These are phyloP conservation scores for Hamamelis virginiana DNA, from an alignment of 164 flowering plant genomes.

Conservation along the genomic window DNA sequence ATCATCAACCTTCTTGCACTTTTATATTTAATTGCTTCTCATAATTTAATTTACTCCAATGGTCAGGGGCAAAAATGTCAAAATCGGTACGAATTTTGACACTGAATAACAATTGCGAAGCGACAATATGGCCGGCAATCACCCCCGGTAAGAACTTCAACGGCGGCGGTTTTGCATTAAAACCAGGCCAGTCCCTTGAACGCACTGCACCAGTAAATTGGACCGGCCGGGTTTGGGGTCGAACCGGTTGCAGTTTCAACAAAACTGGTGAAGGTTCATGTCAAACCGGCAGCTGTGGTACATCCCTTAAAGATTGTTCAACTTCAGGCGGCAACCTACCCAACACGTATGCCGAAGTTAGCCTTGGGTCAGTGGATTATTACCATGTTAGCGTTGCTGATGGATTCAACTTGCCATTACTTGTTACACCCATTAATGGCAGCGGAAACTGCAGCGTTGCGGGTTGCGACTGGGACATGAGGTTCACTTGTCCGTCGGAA, in stretches of 20 bases:
- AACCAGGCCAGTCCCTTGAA: conserved; percentile 53
- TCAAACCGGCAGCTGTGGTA: conserved; percentile 79
- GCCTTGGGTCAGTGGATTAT: conserved; percentile 59
- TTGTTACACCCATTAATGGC: conserved; percentile 59
- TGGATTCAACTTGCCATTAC: conserved; percentile 77
- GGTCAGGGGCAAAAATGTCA: conserved; percentile 31
- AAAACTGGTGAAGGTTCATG: conserved; percentile 60
- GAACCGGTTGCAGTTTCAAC: conserved; percentile 90
- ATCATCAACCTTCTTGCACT: neutral
- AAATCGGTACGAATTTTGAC: conserved; percentile 67
- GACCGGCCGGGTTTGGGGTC: conserved; percentile 93
- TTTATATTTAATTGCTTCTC: no score
- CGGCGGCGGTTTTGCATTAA: conserved; percentile 54
- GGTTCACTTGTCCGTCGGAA: conserved; percentile 67
- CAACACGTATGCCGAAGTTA: conserved; percentile 86
- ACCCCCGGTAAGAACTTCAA: no score
- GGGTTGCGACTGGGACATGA: conserved; percentile 71
- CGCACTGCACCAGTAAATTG: conserved; percentile 73
- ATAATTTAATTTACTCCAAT: no score
- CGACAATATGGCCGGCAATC: conserved; percentile 72
- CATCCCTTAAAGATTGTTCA: conserved; percentile 44
- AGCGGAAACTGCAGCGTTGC: conserved; percentile 70
- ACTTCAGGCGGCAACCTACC: conserved; percentile 77
- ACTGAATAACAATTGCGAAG: conserved; percentile 68
- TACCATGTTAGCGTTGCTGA: conserved; percentile 97